Base-by-base conservation (phyloP, 495 filamentous ascomycete genomes). In the Pyronema domesticum region DNA sequence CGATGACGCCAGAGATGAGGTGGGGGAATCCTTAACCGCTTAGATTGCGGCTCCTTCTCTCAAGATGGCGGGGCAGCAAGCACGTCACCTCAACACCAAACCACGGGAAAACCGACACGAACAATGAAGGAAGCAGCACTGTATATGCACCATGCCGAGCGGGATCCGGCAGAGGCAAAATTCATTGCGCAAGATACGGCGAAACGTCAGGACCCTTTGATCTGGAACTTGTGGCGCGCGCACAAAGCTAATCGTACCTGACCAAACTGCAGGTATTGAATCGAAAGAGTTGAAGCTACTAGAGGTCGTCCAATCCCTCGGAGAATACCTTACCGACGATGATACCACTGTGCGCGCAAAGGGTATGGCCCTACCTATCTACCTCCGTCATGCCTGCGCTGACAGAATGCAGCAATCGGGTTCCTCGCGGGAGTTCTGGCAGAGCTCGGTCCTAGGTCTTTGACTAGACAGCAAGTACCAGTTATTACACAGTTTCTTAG, bases 301-400 rank as follows among this genome's bases (percentile, higher is more conserved):
- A 46, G 76, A 80, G 39, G 67, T 83, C 36, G 77, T 86, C 13
- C 77, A 83, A 62, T 77, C 76, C 10, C 68, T 86, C 23, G 79
- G 76, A 9, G 78, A 82, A 67, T 83, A 83, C 51, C 73, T 86
- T 55, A 83, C 82, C 49, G 76, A 82, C 59, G 81, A 85, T 55
- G 81, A 86, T 65, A 70, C 70, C 42, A 73, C 74, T 30, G 64
- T 80, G 19, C 74, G 82, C 7, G 72, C 78, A 17, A 83, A 80
- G 68, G 57, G 62, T 64, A 40, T 23, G 33, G 7, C 17, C 37
- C 30, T 10, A 37, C 3, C 13, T 35, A 11, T 30, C 18, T 34
- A 13, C 48, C 5, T 8, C 48, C 13, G 10, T 5, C n/a, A 14
- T 11, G 45, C 13, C 11, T 17, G 10, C 23, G 30, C 13, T 15